A percentile compares a stretch with the other conserved stretches of the same genome.
Conservation (phyloP, 495 filamentous ascomycete species). For the Lentithecium fluviatile region DNA sequence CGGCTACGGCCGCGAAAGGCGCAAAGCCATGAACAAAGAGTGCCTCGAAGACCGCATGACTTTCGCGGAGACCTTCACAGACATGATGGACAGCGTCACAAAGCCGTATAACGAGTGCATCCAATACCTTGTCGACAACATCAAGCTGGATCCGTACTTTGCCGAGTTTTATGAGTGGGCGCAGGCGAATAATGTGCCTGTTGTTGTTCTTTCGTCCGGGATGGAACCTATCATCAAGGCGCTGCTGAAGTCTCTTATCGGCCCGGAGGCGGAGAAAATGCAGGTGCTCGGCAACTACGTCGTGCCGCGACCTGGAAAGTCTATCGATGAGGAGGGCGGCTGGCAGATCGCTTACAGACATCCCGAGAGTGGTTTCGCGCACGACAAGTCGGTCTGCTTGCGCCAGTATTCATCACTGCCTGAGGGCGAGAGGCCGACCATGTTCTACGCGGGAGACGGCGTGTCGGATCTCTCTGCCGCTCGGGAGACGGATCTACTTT, state of each 20-base stretch:
- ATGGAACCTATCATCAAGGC: constrained; percentile 91
- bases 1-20: constrained; percentile 69
- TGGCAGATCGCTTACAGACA: constrained; percentile 74
- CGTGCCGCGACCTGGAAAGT: constrained; percentile 63
- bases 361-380: constrained; percentile 65
- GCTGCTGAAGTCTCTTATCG: constrained; percentile 73
- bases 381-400: constrained; percentile 90
- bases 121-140: constrained; percentile 69
- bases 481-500: constrained; percentile 81
- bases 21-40: constrained; percentile 65
- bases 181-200: constrained; percentile 75
- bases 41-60: constrained; percentile 63
- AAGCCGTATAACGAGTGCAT: constrained; percentile 80
- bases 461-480: constrained; percentile 87
- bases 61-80: constrained; percentile 81
- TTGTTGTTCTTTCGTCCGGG: constrained; percentile 84
- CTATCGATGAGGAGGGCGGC: constrained; percentile 71
- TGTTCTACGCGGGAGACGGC: constrained; percentile 90
- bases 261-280: constrained; percentile 68
- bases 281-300: constrained; percentile 85
- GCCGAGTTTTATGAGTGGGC: constrained; percentile 82
- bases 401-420: constrained; percentile 75
- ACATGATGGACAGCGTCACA: constrained; percentile 81
- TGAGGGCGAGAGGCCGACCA: constrained; percentile 61
- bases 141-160: constrained; percentile 84